Evolutionary conservation across 495 filamentous ascomycete genomes (phyloP).

Genomic region (Hypoxylon lienhwacheense): DNA sequence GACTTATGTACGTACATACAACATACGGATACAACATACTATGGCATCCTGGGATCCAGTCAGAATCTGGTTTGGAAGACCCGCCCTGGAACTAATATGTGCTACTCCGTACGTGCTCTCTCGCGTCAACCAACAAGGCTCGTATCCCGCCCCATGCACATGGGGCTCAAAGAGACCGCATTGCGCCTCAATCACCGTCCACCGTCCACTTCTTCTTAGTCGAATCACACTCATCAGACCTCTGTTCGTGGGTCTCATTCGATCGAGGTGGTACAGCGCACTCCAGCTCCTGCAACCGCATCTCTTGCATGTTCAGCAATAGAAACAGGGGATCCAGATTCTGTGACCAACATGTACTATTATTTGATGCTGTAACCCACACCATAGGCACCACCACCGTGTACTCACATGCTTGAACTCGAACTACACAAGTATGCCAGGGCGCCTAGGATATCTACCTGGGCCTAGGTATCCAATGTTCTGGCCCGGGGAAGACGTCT

Average conservation of each 20-base stretch:
- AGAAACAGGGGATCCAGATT: constrained; percentile 29
- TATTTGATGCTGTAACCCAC: constrained; percentile 35
- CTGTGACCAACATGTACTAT: constrained; percentile 34
- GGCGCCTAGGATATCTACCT: constrained; percentile 15
- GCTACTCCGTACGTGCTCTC: neutral
- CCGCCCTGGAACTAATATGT: constrained; percentile 4
- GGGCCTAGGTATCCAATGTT: constrained; percentile 13
- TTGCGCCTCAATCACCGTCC: constrained; percentile 29
- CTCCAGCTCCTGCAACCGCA: constrained; percentile 36
- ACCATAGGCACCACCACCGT: constrained; percentile 24
- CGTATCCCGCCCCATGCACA: constrained; percentile 24
- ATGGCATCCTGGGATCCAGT: constrained; percentile 18
- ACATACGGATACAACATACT: neutral
- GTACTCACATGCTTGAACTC: constrained; percentile 24
- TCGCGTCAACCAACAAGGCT: constrained; percentile 6
- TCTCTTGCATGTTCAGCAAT: constrained; percentile 34
- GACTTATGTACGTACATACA: neutral
- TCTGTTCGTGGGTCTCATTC: constrained; percentile 31
- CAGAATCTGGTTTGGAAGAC: constrained; percentile 7
- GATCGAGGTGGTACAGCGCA: constrained; percentile 35
- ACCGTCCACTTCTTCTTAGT: constrained; percentile 14
- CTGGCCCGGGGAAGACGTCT: constrained; percentile 26
- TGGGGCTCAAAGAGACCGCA: constrained; percentile 31
- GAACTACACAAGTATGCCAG: constrained; percentile 2
- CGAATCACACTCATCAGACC: constrained; percentile 21